Evolutionary conservation across 2,329 filamentous ascomycete species (phyloP), one percentile per base, ranked within the genome.

Genomic region (Alternaria brassicicola): DNA sequence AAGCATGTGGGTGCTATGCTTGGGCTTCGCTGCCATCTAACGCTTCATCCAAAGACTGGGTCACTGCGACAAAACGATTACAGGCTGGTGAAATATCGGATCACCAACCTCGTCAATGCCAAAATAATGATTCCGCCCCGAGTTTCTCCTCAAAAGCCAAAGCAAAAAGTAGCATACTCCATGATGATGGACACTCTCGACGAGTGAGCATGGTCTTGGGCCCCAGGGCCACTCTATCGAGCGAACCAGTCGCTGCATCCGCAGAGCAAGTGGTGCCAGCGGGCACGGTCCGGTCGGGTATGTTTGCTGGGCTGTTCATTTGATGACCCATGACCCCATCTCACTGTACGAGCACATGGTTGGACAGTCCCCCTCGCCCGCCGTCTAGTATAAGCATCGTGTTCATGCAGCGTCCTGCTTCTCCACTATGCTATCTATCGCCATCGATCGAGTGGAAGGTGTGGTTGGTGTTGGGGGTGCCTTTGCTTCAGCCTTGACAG

Each of bases 371-470:
- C 30, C 30, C 35, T 35, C 47, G 41, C 35, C 30, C 26, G 13
- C 42, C 45, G 17, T 41, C 57, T 45, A 47, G 21, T 30, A 39
- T 50, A 39, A 28, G 42, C 28, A 25, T n/a, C 23, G 31, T 17
- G 53, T 45, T 72, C 70, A 77, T 36, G 68, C 70, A 9, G 73
- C 72, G 42, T 77, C 67, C 54, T 76, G 67, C 57, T 76, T 75
- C 50, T 77, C 75, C 49, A 77, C 75, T 51, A 77, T 76, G 55
- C 75, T 77, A 39, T 77, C 75, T 49, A 77, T 77, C 12, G 75
- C 74, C 75, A 77, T 77, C 7, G 73, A 74, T 46, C 73, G 69
- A 21, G 67, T 76, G 15, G 75, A 76, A 4, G 75, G 75, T 7
- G 75, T 76, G 10, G 73, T 76, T 38, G 74, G 75, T 28, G 73